These are phyloP conservation scores for Triglochin maritima DNA, from an alignment of 106 monocot genomes.

Conservation along the genomic window DNA sequence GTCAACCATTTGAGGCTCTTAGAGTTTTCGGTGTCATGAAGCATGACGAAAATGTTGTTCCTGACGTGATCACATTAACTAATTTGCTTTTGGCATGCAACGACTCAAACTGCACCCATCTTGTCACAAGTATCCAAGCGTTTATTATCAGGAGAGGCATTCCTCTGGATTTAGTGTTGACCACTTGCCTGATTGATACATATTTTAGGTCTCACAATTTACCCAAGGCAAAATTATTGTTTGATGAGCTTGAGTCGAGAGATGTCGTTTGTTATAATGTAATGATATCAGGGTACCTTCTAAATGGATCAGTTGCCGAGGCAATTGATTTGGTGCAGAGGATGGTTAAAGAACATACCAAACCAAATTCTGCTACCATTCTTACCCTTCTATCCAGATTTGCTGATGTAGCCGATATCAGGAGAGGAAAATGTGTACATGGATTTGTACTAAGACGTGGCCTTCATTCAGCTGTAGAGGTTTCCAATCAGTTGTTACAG, in stretches of 20 bases:
- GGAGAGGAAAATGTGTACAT: slow-evolving; percentile 32
- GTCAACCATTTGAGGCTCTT: slow-evolving; percentile 31
- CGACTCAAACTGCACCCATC: slow-evolving; percentile 14
- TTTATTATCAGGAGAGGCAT: slow-evolving; percentile 40
- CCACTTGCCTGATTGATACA: slow-evolving; percentile 43
- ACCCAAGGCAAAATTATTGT: slow-evolving; percentile 24
- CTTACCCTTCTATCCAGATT: slow-evolving; percentile 35
- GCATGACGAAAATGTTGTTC: slow-evolving; percentile 26
- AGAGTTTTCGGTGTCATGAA: slow-evolving; percentile 22
- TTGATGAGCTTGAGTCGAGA: slow-evolving; percentile 26
- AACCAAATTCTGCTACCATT: slow-evolving; percentile 36
- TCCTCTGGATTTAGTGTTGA: slow-evolving; percentile 34
- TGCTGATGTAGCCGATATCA: slow-evolving; percentile 22
- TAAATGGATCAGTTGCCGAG: slow-evolving; percentile 17
- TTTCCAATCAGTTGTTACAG: slow-evolving; percentile 45
- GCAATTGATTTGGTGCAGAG: slow-evolving; percentile 15
- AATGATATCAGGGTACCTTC: slow-evolving; percentile 39
- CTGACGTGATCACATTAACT: slow-evolving; percentile 47
- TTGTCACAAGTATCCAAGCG: slow-evolving; percentile 31
- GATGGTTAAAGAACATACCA: slow-evolving; percentile 28
- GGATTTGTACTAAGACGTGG: slow-evolving; percentile 24
- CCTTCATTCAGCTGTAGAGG: slow-evolving; percentile 22
- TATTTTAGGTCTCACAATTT: slow-evolving; percentile 27
- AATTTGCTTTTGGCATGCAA: slow-evolving; percentile 47
- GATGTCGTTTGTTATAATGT: slow-evolving; percentile 41